Evolutionary conservation across 257 asterid species (phyloP), one percentile per base, ranked within the genome.

Genomic region (Solanum sparsipilum): DNA sequence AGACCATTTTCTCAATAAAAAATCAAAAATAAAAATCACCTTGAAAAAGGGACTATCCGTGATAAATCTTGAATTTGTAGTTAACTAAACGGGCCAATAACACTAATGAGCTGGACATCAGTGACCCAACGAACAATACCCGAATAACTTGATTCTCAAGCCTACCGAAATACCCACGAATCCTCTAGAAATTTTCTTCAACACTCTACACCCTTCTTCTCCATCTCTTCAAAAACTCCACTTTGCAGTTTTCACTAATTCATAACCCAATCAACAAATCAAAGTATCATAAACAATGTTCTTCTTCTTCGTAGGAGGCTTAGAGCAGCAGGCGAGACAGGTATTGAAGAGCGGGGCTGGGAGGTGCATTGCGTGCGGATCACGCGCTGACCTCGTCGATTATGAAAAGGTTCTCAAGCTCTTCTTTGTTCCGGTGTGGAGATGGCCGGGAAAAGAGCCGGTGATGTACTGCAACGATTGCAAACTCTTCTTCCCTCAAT

Each of bases 401-500:
- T 93, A 93, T 92, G 98, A 96, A 23, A 96, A 93, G 36, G 96
- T 94, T 52, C 88, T 96, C 71, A 96, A 96, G 87, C 85, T 95
- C 9, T 96, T 95, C 93, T 96, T 96, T 91, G 92, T 96, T 31
- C 98, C 98, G 27, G 96, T 94, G 0, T 94, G 97, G 98, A 95
- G 93, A 67, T 93, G 98, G 98, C 96, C 97, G 13, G 98, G 96
- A 4, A 93, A 95, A 85, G 93, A 93, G 84, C 94, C 97, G 82
- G 18, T 88, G 6, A 87, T 96, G 95, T 92, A 91, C 90, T 95
- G 98, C 84, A 60, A 89, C 13, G 90, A 90, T 85, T 96, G 98
- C 93, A 91, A 90, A 0, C 92, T 95, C 81, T 94, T 95, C 89
- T 95, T 92, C 92, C 96, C 97, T 1, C 92, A 88, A 82, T 87